Percentiles rank a stretch among this genome's conserved stretches.
phyloP scores from a whole-genome alignment of 129 eudicot genomes.

The Lonicera japonica region DNA sequence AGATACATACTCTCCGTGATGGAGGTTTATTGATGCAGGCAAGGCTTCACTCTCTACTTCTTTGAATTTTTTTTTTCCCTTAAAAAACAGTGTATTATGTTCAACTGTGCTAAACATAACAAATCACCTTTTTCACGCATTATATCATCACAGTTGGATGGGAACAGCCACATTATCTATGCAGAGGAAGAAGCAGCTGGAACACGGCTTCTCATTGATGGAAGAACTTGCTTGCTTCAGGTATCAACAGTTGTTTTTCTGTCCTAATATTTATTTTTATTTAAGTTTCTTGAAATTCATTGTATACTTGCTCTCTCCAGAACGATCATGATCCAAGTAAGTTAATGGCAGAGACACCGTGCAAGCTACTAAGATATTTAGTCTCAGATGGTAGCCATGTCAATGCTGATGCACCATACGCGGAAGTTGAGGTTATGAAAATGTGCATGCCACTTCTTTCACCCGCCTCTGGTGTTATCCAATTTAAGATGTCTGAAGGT shows the following conservation, averaged over 20 bases:
- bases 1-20: conserved; percentile 95
- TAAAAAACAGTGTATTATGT: not conserved
- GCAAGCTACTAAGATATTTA: conserved; percentile 86
- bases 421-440: conserved; percentile 99
- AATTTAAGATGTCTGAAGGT: conserved; percentile 85
- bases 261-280: not conserved
- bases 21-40: conserved; percentile 99
- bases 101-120: not conserved
- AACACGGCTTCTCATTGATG: conserved; percentile 97
- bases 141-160: conserved; percentile 64
- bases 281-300: conserved; percentile 8
- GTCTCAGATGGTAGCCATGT: conserved; percentile 81
- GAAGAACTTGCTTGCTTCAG: conserved; percentile 99
- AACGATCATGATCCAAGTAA: conserved; percentile 98
- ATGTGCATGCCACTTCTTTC: conserved; percentile 99
- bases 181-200: conserved; percentile 99
- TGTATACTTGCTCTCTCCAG: conserved; percentile 27
- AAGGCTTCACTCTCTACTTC: conserved; percentile 5
- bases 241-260: conserved; percentile 22
- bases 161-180: conserved; percentile 91
- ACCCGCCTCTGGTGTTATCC: conserved; percentile 87
- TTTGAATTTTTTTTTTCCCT: not conserved
- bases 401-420: conserved; percentile 94
- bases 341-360: conserved; percentile 92
- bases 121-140: conserved; percentile 2